These are phyloP conservation scores for Hypoxylon rubiginosum DNA, from an alignment of 2,329 filamentous ascomycete species.

Conservation along the genomic window DNA sequence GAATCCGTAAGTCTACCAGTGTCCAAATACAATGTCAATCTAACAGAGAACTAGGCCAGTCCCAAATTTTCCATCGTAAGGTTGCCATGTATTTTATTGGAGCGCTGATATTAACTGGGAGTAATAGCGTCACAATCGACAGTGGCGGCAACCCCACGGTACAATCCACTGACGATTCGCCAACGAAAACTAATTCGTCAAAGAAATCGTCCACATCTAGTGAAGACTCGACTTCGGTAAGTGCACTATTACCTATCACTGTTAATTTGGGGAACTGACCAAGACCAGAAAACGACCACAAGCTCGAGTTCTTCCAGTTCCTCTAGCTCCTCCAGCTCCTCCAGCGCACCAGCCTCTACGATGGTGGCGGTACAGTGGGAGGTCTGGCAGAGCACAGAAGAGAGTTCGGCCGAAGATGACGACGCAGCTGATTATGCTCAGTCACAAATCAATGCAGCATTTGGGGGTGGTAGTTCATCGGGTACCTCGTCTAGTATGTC, in stretches of 20 bases:
- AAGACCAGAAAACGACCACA: neutral
- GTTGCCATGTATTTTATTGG: neutral
- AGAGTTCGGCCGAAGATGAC: conserved; percentile 23
- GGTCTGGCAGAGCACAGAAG: conserved; percentile 20
- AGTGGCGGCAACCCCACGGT: conserved; percentile 13
- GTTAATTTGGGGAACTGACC: neutral
- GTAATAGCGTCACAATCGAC: conserved; percentile 20
- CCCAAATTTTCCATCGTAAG: conserved; percentile 23
- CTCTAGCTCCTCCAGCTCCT: conserved; percentile 10
- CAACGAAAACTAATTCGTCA: neutral
- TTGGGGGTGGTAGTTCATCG: neutral
- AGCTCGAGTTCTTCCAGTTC: conserved; percentile 3
- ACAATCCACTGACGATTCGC: neutral
- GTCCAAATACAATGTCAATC: neutral
- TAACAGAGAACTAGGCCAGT: conserved; percentile 1
- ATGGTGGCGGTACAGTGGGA: conserved; percentile 11
- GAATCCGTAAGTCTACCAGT: conserved; percentile 4
- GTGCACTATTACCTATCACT: neutral
- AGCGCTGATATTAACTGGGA: neutral
- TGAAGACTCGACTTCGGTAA: neutral
- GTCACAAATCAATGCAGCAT: conserved; percentile 14
- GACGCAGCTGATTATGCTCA: conserved; percentile 18
- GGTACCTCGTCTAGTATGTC: neutral
- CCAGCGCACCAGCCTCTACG: conserved; percentile 10
- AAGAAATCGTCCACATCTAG: neutral